Evolutionary conservation across 805 yeast species (phyloP), one percentile per base, ranked within the genome.

Genomic region (Teunomyces kruisii): DNA sequence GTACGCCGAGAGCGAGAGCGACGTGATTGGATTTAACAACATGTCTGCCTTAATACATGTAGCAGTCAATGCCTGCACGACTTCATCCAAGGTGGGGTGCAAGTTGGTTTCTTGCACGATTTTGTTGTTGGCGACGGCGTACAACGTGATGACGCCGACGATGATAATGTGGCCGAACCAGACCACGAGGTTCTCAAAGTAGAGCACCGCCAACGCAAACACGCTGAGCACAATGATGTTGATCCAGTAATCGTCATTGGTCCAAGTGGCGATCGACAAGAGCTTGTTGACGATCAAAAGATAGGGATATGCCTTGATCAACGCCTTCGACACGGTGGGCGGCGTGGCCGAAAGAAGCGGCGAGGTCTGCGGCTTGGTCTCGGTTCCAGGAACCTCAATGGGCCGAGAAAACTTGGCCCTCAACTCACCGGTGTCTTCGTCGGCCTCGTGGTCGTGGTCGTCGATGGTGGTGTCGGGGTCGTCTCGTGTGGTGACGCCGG

Each of bases 321-420:
- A 74, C 2, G 94, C 88, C 55, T 88, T 86, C 26, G 96, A 84
- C 10, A 92, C 88, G 0, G 90, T 80, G 2, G 97, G 94, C 2
- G 98, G 98, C 0, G 99, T 94, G 1, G 89, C 81, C 1, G 89
- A 81, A 31, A 89, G 75, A 52, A 94, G 74, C 1, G 97, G 96
- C 2, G 96, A 86, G 1, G 94, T 78, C 48, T 78, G 70, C 42
- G 80, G 73, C 49, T 58, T 58, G 4, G 63, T 37, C 31, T 35
- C 29, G 27, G 14, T n/a, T 9, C 13, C 17, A 26, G 30, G 15
- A 3, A 26, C 28, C 28, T 26, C 28, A 41, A 30, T 12, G 45
- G 49, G 32, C 40, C 38, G 37, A 42, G 19, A 37, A 28, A 50
- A 50, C 24, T 45, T 45, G 28, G 54, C 54, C 24, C 54, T 33